phyloP scores from a whole-genome alignment of 2,329 filamentous ascomycete genomes.

The Dactylonectria macrodidyma region DNA sequence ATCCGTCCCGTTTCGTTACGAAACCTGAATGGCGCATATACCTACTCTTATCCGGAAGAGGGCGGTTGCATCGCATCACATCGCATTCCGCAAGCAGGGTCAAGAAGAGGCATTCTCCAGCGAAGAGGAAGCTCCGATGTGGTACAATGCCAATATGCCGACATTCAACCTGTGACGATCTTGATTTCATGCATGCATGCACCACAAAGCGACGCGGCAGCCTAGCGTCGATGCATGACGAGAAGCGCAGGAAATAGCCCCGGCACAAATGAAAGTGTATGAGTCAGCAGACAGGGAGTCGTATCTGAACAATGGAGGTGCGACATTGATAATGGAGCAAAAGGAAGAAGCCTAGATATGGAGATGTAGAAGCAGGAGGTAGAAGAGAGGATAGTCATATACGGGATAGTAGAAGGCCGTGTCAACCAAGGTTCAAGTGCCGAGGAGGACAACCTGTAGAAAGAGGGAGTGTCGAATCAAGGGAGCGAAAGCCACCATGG shows the following conservation, averaged over 20 bases:
- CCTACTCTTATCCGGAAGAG: background rate
- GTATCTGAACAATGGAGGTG: background rate
- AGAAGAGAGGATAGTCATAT: background rate
- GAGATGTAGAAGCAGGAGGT: background rate
- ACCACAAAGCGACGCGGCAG: background rate
- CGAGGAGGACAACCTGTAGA: background rate
- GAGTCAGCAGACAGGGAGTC: background rate
- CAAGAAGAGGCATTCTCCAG: background rate
- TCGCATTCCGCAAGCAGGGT: conserved; percentile 7
- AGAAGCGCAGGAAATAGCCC: background rate
- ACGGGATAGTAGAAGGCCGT: background rate
- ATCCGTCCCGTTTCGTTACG: no score
- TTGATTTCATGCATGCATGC: conserved; percentile 15
- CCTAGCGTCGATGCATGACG: background rate
- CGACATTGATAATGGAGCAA: no score
- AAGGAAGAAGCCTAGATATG: no score
- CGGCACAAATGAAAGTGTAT: background rate
- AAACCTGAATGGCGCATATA: no score
- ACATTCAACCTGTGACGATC: conserved; percentile 12
- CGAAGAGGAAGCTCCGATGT: conserved; percentile 13
- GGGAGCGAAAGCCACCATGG: background rate
- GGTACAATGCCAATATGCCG: conserved; percentile 14
- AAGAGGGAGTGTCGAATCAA: background rate
- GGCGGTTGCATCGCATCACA: background rate
- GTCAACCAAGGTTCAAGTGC: background rate